Conservation (phyloP, 2,329 filamentous ascomycete species). For the Sporothrix pallida region DNA sequence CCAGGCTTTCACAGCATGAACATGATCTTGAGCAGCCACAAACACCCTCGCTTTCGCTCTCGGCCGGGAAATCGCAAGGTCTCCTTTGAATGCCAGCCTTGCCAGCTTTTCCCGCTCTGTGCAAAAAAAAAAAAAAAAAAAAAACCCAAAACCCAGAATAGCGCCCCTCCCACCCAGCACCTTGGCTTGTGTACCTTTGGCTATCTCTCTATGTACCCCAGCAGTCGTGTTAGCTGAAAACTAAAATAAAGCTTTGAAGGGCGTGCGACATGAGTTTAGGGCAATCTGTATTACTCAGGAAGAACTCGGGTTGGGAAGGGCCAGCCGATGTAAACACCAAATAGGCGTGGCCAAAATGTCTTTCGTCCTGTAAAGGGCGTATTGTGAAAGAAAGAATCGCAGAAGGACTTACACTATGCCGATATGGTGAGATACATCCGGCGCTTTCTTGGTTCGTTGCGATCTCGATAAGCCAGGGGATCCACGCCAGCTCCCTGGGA, state of each 20-base stretch:
- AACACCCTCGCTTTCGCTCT: background rate
- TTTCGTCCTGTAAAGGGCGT: background rate
- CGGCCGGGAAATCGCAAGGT: too few relatives aligned
- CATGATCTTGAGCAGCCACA: background rate
- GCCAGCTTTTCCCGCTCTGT: background rate
- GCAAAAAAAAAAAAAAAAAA: too few relatives aligned
- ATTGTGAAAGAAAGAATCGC: background rate
- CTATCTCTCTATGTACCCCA: too few relatives aligned
- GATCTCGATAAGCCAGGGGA: conserved; percentile 28
- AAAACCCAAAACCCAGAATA: too few relatives aligned
- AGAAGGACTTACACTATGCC: background rate
- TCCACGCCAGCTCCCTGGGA: conserved; percentile 1
- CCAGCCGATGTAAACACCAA: background rate
- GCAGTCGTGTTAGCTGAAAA: conserved; percentile 1
- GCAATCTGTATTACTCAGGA: too few relatives aligned
- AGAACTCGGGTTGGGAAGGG: background rate
- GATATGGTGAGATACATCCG: conserved; percentile 4
- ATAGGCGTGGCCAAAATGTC: background rate
- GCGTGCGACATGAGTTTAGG: background rate
- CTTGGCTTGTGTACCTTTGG: background rate
- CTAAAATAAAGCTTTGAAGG: background rate
- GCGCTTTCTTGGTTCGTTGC: conserved; percentile 19
- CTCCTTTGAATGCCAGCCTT: background rate
- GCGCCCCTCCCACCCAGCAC: background rate
- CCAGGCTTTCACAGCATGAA: background rate